Conservation (phyloP, 441 rosid genomes). For the Aleurites moluccanus region DNA sequence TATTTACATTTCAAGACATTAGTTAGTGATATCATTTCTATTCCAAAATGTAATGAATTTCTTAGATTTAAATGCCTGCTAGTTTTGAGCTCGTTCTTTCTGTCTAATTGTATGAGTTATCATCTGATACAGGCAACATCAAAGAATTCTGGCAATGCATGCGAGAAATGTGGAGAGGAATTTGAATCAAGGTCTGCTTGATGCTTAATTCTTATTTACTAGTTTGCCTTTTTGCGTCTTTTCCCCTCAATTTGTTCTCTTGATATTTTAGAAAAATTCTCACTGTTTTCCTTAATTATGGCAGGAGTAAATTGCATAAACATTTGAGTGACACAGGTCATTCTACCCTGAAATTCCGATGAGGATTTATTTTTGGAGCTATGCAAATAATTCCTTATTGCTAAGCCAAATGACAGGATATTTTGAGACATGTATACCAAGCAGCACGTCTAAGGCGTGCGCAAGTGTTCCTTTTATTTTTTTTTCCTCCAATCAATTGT, state of each 20-base stretch:
- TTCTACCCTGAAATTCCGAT: constrained; percentile 54
- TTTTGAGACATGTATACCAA: background rate
- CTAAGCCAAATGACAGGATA: background rate
- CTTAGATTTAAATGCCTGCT: constrained; percentile 10
- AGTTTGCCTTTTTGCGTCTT: background rate
- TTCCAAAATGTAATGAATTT: background rate
- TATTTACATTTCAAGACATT: background rate
- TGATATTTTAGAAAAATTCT: background rate
- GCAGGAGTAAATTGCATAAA: constrained; percentile 73
- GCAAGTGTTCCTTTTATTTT: background rate
- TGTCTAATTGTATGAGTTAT: constrained; percentile 20
- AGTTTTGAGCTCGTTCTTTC: background rate
- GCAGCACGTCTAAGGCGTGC: background rate
- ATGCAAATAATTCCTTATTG: background rate
- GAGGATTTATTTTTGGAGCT: constrained; percentile 21
- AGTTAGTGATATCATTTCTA: background rate
- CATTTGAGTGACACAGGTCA: constrained; percentile 87
- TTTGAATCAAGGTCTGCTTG: constrained; percentile 71
- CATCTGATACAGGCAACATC: constrained; percentile 49
- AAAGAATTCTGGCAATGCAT: constrained; percentile 54
- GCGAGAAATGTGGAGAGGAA: constrained; percentile 85
- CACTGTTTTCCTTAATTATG: constrained; percentile 5
- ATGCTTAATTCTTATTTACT: constrained; percentile 12
- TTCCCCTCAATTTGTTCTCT: background rate
- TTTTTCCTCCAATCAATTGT: background rate